Evolutionary conservation across 805 yeast genomes (phyloP).

Genomic region (Candida ortonii): DNA sequence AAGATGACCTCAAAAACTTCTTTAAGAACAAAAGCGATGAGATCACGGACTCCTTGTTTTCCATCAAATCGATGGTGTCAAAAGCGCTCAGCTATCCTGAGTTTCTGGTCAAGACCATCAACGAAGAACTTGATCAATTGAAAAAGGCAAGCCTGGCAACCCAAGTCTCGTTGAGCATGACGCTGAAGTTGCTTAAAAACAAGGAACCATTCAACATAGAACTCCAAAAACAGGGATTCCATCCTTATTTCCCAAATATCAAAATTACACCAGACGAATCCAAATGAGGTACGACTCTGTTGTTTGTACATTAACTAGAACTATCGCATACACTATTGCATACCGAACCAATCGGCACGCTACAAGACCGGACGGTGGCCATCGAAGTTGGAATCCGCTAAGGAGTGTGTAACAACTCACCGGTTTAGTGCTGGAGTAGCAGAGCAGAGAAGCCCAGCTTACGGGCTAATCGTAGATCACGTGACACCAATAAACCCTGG

Average conservation of each 20-base stretch:
- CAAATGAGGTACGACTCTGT: too few species aligned
- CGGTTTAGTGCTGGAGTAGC: constrained; percentile 39
- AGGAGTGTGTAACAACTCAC: constrained; percentile 53
- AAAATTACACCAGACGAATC: too few species aligned
- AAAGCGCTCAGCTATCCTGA: constrained; percentile 9
- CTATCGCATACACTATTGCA: neutral
- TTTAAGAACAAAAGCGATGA: constrained; percentile 20
- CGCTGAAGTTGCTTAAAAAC: constrained; percentile 17
- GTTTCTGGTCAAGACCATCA: constrained; percentile 7
- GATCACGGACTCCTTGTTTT: constrained; percentile 6
- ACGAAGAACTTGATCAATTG: constrained; percentile 14
- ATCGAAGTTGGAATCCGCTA: constrained; percentile 52
- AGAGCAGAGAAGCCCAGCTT: constrained; percentile 1
- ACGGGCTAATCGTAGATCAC: too few species aligned
- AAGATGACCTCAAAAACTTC: constrained; percentile 12
- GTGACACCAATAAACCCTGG: constrained; percentile 6
- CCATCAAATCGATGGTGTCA: constrained; percentile 8
- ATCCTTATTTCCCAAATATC: constrained; percentile 46
- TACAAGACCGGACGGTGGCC: constrained; percentile 55
- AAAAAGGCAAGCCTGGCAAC: constrained; percentile 33
- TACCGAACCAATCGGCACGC: constrained; percentile 11
- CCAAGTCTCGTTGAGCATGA: constrained; percentile 17
- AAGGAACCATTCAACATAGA: constrained; percentile 16
- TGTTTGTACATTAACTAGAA: neutral
- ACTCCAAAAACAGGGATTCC: constrained; percentile 36